Percentiles rank a stretch among this genome's conserved stretches.
Conservation (phyloP, 2,329 filamentous ascomycete species). For the Botrytis fabae region DNA sequence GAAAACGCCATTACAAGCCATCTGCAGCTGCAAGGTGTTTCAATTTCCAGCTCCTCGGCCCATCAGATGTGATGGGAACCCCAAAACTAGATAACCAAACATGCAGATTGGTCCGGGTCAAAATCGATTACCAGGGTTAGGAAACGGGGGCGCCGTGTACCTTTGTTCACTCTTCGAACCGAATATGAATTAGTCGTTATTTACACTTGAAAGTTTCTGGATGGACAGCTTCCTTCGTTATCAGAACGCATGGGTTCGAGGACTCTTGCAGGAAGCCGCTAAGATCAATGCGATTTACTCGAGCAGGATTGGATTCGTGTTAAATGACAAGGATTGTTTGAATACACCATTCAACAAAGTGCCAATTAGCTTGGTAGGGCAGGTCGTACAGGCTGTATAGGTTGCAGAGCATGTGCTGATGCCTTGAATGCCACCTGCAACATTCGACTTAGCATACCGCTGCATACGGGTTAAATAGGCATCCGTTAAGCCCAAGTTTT, state of each 20-base stretch:
- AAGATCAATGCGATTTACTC: neutral
- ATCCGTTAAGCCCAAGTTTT: constrained; percentile 5
- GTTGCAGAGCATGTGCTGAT: constrained; percentile 14
- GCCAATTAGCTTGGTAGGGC: neutral
- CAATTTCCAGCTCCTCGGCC: constrained; percentile 24
- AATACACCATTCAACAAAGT: neutral
- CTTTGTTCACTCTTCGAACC: neutral
- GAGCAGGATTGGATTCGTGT: constrained; percentile 4
- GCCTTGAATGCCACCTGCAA: constrained; percentile 17
- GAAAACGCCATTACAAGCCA: constrained; percentile 15
- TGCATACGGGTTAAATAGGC: constrained; percentile 11
- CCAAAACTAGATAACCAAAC: neutral
- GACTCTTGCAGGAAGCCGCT: neutral
- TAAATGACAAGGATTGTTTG: neutral
- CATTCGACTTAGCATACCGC: neutral
- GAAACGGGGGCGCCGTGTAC: constrained; percentile 2
- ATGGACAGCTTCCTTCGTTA: neutral
- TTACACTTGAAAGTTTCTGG: neutral
- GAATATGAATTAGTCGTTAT: constrained; percentile 6
- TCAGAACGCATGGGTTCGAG: constrained; percentile 11
- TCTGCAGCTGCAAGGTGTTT: constrained; percentile 17
- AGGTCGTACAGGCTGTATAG: constrained; percentile 5
- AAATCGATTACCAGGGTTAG: neutral
- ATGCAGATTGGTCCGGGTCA: neutral
- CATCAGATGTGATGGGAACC: constrained; percentile 14